A percentile compares a stretch with the other conserved stretches of the same genome.
Conservation (phyloP, 805 yeast species). For the Starmera pachycereana region DNA sequence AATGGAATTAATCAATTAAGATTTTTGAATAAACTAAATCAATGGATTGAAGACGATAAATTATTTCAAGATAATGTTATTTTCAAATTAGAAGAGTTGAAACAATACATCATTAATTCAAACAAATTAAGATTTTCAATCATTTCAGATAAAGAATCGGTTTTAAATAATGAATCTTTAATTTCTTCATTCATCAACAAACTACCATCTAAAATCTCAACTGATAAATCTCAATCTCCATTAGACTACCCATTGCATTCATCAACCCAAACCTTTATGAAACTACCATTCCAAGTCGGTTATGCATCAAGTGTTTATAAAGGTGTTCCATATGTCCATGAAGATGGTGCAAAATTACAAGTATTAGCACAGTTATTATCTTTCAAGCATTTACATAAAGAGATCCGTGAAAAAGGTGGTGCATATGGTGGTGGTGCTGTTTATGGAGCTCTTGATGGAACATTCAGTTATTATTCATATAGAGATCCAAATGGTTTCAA, state of each 20-base stretch:
- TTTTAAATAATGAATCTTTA: constrained; percentile 18
- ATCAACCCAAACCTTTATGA: constrained; percentile 35
- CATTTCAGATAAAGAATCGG: constrained; percentile 42
- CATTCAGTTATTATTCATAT: constrained; percentile 77
- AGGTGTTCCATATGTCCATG: constrained; percentile 57
- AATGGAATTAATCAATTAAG: constrained; percentile 72
- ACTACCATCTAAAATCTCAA: constrained; percentile 14
- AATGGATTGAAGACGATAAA: constrained; percentile 37
- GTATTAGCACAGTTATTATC: constrained; percentile 72
- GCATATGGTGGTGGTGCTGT: constrained; percentile 96
- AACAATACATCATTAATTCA: constrained; percentile 31
- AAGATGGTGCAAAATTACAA: constrained; percentile 81
- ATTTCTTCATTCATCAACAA: constrained; percentile 20
- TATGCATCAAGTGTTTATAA: constrained; percentile 60
- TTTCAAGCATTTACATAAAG: constrained; percentile 77
- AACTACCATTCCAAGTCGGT: constrained; percentile 82
- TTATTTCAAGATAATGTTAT: constrained; percentile 45
- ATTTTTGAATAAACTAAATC: constrained; percentile 52
- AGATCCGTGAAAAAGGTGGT: constrained; percentile 91
- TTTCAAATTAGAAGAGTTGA: constrained; percentile 49
- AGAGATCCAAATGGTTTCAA: constrained; percentile 83
- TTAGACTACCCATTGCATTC: constrained; percentile 11
- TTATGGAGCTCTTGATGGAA: constrained; percentile 73
- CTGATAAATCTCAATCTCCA: constrained; percentile 3
- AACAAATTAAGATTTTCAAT: constrained; percentile 39